Conservation (phyloP, 257 asterid species). For the Solanum sparsipilum region DNA sequence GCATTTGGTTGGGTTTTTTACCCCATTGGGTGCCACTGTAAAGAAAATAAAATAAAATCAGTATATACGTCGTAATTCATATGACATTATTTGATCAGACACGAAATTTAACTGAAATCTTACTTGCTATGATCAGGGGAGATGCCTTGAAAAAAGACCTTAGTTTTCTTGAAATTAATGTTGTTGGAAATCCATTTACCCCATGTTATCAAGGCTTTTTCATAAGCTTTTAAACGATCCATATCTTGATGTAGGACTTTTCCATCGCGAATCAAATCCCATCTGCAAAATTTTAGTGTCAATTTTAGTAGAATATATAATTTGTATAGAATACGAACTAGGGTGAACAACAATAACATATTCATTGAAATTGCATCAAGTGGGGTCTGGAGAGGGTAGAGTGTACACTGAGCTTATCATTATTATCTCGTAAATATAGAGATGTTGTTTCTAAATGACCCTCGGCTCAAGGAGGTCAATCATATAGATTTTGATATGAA, state of each 20-base stretch:
- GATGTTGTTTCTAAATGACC: neutral
- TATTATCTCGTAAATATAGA: no score
- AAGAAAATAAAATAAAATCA: no score
- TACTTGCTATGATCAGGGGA: conserved; percentile 20
- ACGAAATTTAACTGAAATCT: neutral
- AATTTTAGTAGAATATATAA: neutral
- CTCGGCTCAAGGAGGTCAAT: neutral
- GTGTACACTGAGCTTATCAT: no score
- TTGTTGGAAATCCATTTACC: conserved; percentile 15
- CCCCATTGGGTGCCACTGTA: conserved; percentile 1
- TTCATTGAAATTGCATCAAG: no score
- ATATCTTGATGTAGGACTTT: neutral
- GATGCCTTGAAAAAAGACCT: conserved; percentile 19
- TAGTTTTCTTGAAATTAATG: neutral
- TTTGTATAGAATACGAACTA: neutral
- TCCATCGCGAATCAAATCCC: conserved; percentile 14
- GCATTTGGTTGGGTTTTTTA: neutral
- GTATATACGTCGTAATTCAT: no score
- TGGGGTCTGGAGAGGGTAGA: rapidly evolving
- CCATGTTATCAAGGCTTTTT: conserved; percentile 20
- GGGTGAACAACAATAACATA: neutral
- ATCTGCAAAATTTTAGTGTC: conserved; percentile 1
- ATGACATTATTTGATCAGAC: neutral
- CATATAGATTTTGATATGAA: no score
- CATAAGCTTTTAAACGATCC: conserved; percentile 11